phyloP scores from a whole-genome alignment of 2,329 filamentous ascomycete genomes.

The Lachnellula hyalina region DNA sequence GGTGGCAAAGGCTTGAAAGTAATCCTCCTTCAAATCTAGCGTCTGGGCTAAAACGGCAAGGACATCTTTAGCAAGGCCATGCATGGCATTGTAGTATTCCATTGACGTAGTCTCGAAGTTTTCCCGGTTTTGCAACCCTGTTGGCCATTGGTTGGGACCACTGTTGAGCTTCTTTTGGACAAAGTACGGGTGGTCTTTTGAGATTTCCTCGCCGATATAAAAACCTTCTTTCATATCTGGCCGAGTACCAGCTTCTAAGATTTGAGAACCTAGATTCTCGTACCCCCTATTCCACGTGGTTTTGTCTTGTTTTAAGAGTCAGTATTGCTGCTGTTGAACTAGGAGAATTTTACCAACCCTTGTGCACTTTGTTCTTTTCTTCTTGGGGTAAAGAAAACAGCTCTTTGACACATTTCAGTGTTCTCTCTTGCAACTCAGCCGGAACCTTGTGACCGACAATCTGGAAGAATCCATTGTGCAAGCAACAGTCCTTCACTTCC shows the following conservation, averaged over 20 bases:
- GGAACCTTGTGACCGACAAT: conserved; percentile 42
- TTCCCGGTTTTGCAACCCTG: conserved; percentile 11
- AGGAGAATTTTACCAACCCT: conserved; percentile 19
- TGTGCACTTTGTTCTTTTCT: conserved; percentile 38
- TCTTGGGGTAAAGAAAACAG: conserved; percentile 43
- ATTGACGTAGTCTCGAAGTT: conserved; percentile 34
- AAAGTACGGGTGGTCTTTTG: conserved; percentile 33
- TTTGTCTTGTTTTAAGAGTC: conserved; percentile 30
- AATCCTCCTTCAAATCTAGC: conserved; percentile 33
- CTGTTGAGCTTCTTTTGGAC: conserved; percentile 31
- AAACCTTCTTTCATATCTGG: conserved; percentile 42
- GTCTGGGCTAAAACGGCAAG: conserved; percentile 38
- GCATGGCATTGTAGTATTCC: conserved; percentile 37
- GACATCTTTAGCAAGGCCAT: conserved; percentile 36
- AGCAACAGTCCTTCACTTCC: conserved; percentile 38
- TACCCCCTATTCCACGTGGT: conserved; percentile 42
- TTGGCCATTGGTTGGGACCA: conserved; percentile 40
- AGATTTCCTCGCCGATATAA: conserved; percentile 37
- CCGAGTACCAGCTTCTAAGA: conserved; percentile 36
- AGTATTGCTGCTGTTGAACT: not conserved
- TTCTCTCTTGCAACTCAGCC: conserved; percentile 34
- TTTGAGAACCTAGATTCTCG: conserved; percentile 41
- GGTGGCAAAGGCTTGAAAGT: conserved; percentile 37
- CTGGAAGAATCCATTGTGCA: conserved; percentile 48
- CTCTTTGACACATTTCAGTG: conserved; percentile 36